These are phyloP conservation scores for Phytophthora aleatoria DNA, from an alignment of 352 stramenopile species.

Conservation along the genomic window DNA sequence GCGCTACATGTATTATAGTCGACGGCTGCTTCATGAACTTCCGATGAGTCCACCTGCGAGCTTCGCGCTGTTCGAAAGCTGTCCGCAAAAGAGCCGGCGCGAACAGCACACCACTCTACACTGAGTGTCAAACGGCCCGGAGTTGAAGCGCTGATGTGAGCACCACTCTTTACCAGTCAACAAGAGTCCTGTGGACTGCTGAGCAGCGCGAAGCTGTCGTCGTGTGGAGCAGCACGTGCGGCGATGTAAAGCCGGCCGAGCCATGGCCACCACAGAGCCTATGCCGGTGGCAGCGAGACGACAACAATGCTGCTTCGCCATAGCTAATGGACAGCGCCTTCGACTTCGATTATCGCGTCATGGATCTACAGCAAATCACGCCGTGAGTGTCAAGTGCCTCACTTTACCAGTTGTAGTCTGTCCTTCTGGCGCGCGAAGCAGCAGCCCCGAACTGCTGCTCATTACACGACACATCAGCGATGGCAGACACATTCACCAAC, in stretches of 20 bases:
- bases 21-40: neutral
- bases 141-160: slow-evolving; percentile 25
- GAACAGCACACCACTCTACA: slow-evolving; percentile 6
- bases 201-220: slow-evolving; percentile 3
- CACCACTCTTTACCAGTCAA: neutral
- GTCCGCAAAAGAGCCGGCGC: slow-evolving; percentile 20
- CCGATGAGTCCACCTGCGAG: slow-evolving; percentile 14
- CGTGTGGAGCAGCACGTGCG: slow-evolving; percentile 5
- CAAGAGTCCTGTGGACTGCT: neutral
- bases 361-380: slow-evolving; percentile 20
- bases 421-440: slow-evolving; percentile 4
- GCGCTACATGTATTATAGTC: neutral
- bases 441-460: slow-evolving; percentile 1
- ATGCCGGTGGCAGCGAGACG: slow-evolving; percentile 10
- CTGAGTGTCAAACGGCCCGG: slow-evolving; percentile 18
- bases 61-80: slow-evolving; percentile 20
- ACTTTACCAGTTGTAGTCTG: slow-evolving; percentile 28
- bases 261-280: slow-evolving; percentile 14
- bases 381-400: neutral
- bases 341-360: slow-evolving; percentile 10
- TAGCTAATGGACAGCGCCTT: slow-evolving; percentile 2
- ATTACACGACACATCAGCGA: slow-evolving; percentile 15
- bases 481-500: slow-evolving; percentile 17
- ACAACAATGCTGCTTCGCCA: slow-evolving; percentile 13
- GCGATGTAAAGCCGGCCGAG: slow-evolving; percentile 14